Conservation (phyloP, 1,284 basidiomycete genomes). For the Coriolopsis trogii region DNA sequence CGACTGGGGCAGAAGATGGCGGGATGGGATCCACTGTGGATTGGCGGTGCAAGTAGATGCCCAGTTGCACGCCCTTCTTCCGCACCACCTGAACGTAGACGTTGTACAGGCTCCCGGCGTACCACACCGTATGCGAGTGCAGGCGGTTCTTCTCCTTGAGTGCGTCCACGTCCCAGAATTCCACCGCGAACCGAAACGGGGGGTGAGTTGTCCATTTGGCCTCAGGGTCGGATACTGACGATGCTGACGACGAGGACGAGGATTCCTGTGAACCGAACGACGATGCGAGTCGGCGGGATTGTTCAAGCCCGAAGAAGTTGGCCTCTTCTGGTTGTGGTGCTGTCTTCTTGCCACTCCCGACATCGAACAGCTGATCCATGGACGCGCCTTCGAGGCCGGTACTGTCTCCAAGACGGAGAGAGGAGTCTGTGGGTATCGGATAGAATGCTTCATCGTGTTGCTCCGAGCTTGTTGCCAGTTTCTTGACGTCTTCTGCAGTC, state of each 20-base stretch:
- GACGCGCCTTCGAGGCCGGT: constrained; percentile 54
- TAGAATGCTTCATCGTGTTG: constrained; percentile 53
- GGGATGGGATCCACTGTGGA: constrained; percentile 73
- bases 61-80: constrained; percentile 79
- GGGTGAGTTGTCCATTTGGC: constrained; percentile 65
- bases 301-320: constrained; percentile 68
- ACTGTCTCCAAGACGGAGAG: constrained; percentile 79
- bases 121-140: constrained; percentile 79
- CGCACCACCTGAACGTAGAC: constrained; percentile 86
- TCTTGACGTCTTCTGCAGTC: constrained; percentile 50
- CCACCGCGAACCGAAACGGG: constrained; percentile 83
- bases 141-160: constrained; percentile 85
- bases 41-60: constrained; percentile 90
- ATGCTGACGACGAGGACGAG: constrained; percentile 31
- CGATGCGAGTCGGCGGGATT: constrained; percentile 44
- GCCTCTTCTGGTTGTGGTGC: constrained; percentile 44
- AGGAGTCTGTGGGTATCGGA: constrained; percentile 77
- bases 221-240: constrained; percentile 25
- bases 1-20: constrained; percentile 37
- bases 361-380: constrained; percentile 56
- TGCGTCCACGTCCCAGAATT: constrained; percentile 87
- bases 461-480: constrained; percentile 22
- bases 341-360: constrained; percentile 27
- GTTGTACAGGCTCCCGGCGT: constrained; percentile 80
- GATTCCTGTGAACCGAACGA: constrained; percentile 39